Evolutionary conservation across 2,329 filamentous ascomycete species (phyloP).

Genomic region (Nemania serpens): DNA sequence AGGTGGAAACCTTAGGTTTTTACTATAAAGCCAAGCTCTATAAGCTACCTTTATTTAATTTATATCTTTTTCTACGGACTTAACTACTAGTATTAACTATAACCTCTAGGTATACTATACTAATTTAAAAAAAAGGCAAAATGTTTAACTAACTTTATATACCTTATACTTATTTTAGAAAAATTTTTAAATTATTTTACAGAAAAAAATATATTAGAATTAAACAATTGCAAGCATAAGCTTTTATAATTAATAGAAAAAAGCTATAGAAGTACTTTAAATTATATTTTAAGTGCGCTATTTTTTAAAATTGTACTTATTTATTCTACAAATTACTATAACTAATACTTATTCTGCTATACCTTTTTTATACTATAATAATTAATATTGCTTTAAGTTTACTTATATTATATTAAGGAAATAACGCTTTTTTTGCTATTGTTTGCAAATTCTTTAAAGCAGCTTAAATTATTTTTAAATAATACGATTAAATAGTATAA

Average conservation of each 20-base stretch:
- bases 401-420: neutral
- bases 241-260: constrained; percentile 10
- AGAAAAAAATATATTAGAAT: neutral
- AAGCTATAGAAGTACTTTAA: neutral
- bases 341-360: neutral
- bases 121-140: constrained; percentile 10
- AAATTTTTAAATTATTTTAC: constrained; percentile 15
- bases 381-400: neutral
- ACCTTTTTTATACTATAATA: neutral
- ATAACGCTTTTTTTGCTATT: neutral
- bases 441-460: neutral
- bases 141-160: constrained; percentile 1
- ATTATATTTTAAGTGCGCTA: neutral
- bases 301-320: neutral
- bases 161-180: neutral
- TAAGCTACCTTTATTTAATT: no score
- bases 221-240: neutral
- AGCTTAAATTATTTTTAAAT: neutral
- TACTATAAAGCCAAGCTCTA: no score
- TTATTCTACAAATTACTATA: neutral
- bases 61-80: no score
- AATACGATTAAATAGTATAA: neutral
- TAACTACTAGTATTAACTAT: no score
- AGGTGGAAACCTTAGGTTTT: no score
- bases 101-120: no score